Base-by-base conservation (phyloP, 2,329 filamentous ascomycete species). In the Fusarium algeriense region DNA sequence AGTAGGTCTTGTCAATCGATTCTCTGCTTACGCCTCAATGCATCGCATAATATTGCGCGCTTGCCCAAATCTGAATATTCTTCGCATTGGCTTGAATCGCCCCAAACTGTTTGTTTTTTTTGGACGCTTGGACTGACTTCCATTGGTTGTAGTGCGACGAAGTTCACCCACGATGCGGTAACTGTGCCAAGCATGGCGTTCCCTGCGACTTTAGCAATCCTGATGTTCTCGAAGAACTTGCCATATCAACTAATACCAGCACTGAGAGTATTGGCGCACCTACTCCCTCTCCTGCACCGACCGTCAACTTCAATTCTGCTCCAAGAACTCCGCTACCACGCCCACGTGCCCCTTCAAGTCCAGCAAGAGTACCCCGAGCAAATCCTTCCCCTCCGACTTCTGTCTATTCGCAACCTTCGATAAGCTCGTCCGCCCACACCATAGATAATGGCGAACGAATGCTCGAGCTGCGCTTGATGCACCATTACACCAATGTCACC, bases 101-200 rank as follows among this genome's bases (percentile, higher is more conserved):
- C 44, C 43, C 28, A 35, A 20, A 32, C 37, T 52, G 44, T 52
- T 49, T 53, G 35, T 52, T 9, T 23, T 56, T 56, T 43, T 49
- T 48, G 30, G 34, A 54, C 45, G 60, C 23, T 32, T 59, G 17
- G 28, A 49, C 74, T 75, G 60, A 75, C 61, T 23, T 55, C 45
- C 46, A 38, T 52, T 45, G 41, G 43, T 67, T 61, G 23, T 73
- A 89, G 88, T 92, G 90, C 80, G 89, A 92, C 76, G 90, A 92
- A 79, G 81, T 89, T 14, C 89, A 91, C 75, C 90, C 90, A 12
- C 81, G 86, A 64, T 92, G 90, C 77, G 87, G 89, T 67, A 91
- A 91, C 79, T 92, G 90, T 80, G 81, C 85, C 60, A 92, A 91
- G 75, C 90, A 92, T 80, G 90, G 89, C 73, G 90, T 91, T 40